These are phyloP conservation scores for Acacia concinna DNA, from an alignment of 331 rosid genomes.

Conservation along the genomic window DNA sequence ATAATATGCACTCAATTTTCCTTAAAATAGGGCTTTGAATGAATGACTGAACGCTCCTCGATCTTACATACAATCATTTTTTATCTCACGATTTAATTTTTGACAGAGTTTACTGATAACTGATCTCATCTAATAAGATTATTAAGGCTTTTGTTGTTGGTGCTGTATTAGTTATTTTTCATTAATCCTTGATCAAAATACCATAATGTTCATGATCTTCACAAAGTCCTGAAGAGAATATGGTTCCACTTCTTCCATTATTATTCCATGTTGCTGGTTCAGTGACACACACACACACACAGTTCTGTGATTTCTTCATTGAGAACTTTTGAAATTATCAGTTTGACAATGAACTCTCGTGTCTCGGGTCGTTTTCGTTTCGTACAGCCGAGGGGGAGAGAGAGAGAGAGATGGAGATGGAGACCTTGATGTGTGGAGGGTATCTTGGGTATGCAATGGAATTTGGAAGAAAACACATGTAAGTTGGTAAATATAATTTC, in stretches of 20 bases:
- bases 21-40: constrained; percentile 29
- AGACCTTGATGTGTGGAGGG: constrained; percentile 8
- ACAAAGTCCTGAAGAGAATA: not conserved
- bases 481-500: constrained; percentile 28
- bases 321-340: constrained; percentile 23
- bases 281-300: not conserved
- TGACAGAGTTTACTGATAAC: too few species aligned
- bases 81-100: too few species aligned
- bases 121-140: too few species aligned
- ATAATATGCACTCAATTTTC: constrained; percentile 5
- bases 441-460: not conserved
- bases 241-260: not conserved
- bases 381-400: not conserved
- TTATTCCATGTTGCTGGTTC: not conserved
- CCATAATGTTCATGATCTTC: not conserved
- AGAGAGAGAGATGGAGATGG: not conserved
- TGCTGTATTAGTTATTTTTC: too few species aligned
- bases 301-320: not conserved
- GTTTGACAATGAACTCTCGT: constrained; percentile 22
- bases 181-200: not conserved
- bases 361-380: constrained; percentile 18
- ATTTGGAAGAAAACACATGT: constrained; percentile 17
- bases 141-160: too few species aligned
- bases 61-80: too few species aligned
- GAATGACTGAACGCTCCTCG: not conserved